Conservation (phyloP, 306 rosid genomes). For the Gillenia trifoliata region DNA sequence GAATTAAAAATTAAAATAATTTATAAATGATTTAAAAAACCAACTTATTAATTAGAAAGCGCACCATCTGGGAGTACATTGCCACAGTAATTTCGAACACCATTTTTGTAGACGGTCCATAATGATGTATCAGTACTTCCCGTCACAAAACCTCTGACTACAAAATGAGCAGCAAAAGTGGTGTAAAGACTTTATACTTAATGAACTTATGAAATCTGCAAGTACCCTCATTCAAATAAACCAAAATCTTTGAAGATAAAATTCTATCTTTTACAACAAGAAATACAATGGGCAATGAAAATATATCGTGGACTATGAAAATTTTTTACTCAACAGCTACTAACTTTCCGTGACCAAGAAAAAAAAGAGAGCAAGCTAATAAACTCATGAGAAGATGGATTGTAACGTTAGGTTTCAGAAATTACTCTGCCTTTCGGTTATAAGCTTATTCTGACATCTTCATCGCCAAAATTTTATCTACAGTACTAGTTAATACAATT, state of each 20-base stretch:
- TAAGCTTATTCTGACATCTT: background rate
- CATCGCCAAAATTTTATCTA: too few species aligned
- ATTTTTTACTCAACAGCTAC: background rate
- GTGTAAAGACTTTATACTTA: conserved; percentile 11
- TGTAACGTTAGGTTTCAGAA: background rate
- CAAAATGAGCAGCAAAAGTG: conserved; percentile 19
- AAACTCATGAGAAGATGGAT: background rate
- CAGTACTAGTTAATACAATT: background rate
- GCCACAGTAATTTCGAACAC: conserved; percentile 78
- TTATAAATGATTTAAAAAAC: too few species aligned
- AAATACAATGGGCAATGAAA: background rate
- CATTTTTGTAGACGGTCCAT: conserved; percentile 89
- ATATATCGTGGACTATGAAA: background rate
- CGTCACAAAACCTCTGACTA: conserved; percentile 93
- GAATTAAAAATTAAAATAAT: background rate
- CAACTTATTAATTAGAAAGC: conserved; percentile 1
- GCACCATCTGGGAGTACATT: conserved; percentile 79
- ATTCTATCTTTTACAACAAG: background rate
- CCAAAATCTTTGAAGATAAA: background rate
- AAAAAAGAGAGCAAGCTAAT: background rate
- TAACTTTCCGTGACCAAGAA: background rate
- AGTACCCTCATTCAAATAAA: background rate
- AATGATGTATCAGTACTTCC: conserved; percentile 96
- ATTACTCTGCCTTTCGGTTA: background rate
- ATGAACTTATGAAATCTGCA: background rate